Conservation (phyloP, 495 filamentous ascomycete species). For the Xylaria nigripes region DNA sequence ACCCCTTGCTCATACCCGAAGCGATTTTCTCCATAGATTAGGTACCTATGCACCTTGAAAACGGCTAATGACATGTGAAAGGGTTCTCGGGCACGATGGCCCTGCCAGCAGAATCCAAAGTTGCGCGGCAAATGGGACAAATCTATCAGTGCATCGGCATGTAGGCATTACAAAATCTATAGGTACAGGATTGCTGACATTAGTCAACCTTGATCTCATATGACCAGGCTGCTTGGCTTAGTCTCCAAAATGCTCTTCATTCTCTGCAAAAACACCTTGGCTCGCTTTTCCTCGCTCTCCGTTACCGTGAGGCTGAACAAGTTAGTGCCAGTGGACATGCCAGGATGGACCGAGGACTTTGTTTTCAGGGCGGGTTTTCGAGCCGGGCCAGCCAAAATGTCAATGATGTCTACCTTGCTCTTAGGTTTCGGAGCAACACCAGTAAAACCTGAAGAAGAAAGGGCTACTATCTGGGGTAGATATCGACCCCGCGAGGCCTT, state of each 20-base stretch:
- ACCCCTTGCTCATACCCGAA: too few species aligned
- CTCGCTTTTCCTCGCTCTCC: conserved; percentile 69
- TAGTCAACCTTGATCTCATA: conserved; percentile 31
- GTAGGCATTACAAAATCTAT: conserved; percentile 18
- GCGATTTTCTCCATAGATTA: too few species aligned
- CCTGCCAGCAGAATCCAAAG: not conserved
- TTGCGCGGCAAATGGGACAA: not conserved
- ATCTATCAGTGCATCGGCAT: conserved; percentile 4
- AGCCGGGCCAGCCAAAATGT: conserved; percentile 55
- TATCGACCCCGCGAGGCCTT: conserved; percentile 50
- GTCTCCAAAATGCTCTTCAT: conserved; percentile 73
- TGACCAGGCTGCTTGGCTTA: conserved; percentile 72
- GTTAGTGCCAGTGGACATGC: conserved; percentile 52
- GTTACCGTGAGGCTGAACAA: conserved; percentile 72
- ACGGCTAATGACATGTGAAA: too few species aligned
- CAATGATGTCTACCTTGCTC: conserved; percentile 60
- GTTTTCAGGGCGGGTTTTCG: conserved; percentile 23
- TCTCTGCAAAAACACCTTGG: conserved; percentile 69
- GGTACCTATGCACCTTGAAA: too few species aligned
- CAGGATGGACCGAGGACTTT: conserved; percentile 24
- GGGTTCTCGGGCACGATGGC: too few species aligned
- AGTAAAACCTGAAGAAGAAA: conserved; percentile 32
- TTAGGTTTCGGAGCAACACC: conserved; percentile 25
- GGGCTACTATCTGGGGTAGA: conserved; percentile 62
- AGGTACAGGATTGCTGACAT: conserved; percentile 14